phyloP scores from a whole-genome alignment of 2,329 filamentous ascomycete species.

The Verticillium nubilum region DNA sequence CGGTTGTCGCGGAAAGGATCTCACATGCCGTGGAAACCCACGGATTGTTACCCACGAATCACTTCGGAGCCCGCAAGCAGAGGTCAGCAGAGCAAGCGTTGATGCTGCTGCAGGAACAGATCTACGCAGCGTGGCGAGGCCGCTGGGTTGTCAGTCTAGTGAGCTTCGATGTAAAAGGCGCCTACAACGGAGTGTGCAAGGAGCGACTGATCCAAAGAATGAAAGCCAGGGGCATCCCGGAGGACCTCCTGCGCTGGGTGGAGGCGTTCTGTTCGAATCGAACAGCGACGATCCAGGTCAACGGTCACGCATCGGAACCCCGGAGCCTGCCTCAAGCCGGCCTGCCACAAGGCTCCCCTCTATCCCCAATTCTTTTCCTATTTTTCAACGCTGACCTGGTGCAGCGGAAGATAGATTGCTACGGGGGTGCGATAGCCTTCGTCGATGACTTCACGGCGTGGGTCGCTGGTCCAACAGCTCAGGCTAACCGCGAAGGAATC shows the following conservation, averaged over 20 bases:
- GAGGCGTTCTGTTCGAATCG: conserved; percentile 18
- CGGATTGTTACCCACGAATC: conserved; percentile 2
- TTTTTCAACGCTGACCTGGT: conserved; percentile 21
- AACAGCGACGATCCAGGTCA: conserved; percentile 16
- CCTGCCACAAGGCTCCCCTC: conserved; percentile 23
- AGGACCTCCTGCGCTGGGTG: conserved; percentile 13
- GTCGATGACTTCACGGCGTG: conserved; percentile 1
- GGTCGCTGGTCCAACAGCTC: not conserved
- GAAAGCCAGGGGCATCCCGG: conserved; percentile 15
- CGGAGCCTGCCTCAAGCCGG: conserved; percentile 15
- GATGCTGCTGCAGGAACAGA: not conserved
- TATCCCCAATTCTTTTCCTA: conserved; percentile 29
- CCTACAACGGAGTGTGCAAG: conserved; percentile 32
- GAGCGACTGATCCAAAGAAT: conserved; percentile 18
- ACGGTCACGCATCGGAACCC: conserved; percentile 12
- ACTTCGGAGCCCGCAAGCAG: conserved; percentile 5
- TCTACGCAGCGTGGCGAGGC: conserved; percentile 1
- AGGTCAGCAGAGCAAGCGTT: conserved; percentile 4
- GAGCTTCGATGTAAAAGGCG: conserved; percentile 34
- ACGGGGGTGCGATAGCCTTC: conserved; percentile 18
- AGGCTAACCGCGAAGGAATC: conserved; percentile 12
- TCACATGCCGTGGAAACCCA: not conserved
- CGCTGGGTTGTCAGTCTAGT: conserved; percentile 24
- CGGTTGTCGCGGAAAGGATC: conserved; percentile 1
- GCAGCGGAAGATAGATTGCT: conserved; percentile 18